phyloP scores from a whole-genome alignment of 768 basidiomycete genomes.

The Lenzites betulinus region DNA sequence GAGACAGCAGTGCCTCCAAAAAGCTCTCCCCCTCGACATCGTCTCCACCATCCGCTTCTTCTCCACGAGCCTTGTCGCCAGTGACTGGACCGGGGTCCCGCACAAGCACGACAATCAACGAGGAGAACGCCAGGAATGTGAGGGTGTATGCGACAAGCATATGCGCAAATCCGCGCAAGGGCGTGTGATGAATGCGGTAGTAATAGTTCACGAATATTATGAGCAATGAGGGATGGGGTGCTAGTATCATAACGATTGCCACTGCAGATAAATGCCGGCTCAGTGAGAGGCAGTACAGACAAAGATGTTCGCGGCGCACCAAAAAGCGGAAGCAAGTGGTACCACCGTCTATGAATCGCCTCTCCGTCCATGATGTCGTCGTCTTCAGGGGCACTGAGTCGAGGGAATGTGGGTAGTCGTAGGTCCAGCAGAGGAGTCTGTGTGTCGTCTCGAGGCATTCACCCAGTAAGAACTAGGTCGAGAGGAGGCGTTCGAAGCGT shows the following conservation, averaged over 20 bases:
- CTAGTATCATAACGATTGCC: constrained; percentile 57
- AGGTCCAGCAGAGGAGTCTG: constrained; percentile 17
- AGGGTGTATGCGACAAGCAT: constrained; percentile 62
- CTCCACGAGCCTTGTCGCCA: constrained; percentile 12
- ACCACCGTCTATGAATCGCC: constrained; percentile 19
- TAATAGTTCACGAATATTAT: constrained; percentile 70
- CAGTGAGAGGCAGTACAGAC: not conserved
- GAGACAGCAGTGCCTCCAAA: constrained; percentile 60
- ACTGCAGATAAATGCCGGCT: constrained; percentile 31
- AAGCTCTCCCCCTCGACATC: constrained; percentile 45
- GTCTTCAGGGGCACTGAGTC: constrained; percentile 14
- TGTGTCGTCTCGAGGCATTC: constrained; percentile 10
- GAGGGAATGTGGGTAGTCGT: constrained; percentile 12
- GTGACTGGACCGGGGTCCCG: constrained; percentile 74
- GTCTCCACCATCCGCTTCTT: constrained; percentile 25
- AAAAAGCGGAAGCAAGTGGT: constrained; percentile 21
- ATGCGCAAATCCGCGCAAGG: constrained; percentile 52
- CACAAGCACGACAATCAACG: constrained; percentile 69
- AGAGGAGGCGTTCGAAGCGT: not conserved
- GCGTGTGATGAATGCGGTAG: constrained; percentile 52
- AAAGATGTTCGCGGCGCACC: constrained; percentile 4
- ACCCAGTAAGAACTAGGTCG: not conserved
- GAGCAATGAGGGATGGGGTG: constrained; percentile 75
- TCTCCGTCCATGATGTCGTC: constrained; percentile 17
- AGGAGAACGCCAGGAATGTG: constrained; percentile 68